Base-by-base conservation (phyloP, 768 basidiomycete species). In the Mycena belliarum region DNA sequence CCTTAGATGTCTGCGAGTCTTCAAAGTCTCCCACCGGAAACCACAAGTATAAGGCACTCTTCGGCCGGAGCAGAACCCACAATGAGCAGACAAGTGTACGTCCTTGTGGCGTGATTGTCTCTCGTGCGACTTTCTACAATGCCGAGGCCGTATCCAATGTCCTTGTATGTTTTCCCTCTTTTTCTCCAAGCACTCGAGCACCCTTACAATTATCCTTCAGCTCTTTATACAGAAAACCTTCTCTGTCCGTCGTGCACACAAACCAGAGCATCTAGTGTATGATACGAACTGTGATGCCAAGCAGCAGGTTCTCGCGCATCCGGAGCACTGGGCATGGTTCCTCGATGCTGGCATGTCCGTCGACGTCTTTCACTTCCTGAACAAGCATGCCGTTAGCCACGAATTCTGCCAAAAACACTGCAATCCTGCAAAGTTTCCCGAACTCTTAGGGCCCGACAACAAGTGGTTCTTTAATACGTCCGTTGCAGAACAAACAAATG, bases 381-480 rank as follows among this genome's bases (percentile, higher is more conserved):
- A 60, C 49, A 63, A 63, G 42, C 59, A 66, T 54, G 57, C 33
- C 16, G 28, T 53, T 18, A 55, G 49, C 1, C 65, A 66, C 44
- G 33, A 20, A 3, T 64, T 58, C 50, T 64, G 65, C 40, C 65
- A 66, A 50, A 21, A 55, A 23, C 11, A 59, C 41, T 66, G 65
- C 38, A 66, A 64, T 48, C 65, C 65, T 18, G 55, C 52, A 3
- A 28, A 50, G 21, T 66, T 48, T 49, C 63, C 63, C 4, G 65
- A 68, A 49, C 61, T 70, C 1, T 12, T 67, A 6, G 59, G 47
- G 8, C 32, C 55, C 42, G 57, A 57, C n/a, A 52, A 32, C 1
- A 55, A 52, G 21, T 67, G 64, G 68, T 69, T 57, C 47, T 70
- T 66, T 64, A 75, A 75, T 47, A 70, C 73, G 0, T 75, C 73